Percentiles rank a stretch among this genome's conserved stretches.
Conservation (phyloP, 345 rosid genomes). For the Heritiera littoralis region DNA sequence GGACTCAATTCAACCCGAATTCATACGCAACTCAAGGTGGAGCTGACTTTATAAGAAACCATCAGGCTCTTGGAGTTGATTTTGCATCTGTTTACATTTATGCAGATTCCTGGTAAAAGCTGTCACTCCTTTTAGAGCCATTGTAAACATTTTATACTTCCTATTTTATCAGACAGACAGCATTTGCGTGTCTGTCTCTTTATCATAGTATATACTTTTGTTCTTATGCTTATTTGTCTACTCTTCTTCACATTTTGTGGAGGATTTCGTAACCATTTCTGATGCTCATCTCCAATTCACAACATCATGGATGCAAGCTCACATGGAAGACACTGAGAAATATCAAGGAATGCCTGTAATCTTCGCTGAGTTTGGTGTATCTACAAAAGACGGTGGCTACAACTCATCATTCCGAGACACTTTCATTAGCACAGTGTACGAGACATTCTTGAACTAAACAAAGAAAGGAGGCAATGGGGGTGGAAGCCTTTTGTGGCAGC, state of each 20-base stretch:
- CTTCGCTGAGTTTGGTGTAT: conserved; percentile 85
- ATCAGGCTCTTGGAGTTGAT: conserved; percentile 81
- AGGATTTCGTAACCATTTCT: conserved; percentile 77
- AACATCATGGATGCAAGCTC: conserved; percentile 86
- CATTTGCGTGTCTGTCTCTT: no score
- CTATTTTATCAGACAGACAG: not conserved
- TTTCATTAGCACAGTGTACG: conserved; percentile 64
- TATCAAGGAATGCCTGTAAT: conserved; percentile 86
- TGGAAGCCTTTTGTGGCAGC: conserved; percentile 93
- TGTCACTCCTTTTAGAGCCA: conserved; percentile 5
- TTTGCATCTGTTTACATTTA: conserved; percentile 90
- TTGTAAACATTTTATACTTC: not conserved
- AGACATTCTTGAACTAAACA: conserved; percentile 76
- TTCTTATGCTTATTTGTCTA: not conserved
- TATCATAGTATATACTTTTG: not conserved
- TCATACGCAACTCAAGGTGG: conserved; percentile 89
- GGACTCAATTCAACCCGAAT: conserved; percentile 79
- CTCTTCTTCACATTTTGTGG: conserved; percentile 19
- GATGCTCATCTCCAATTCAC: conserved; percentile 70
- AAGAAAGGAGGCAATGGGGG: conserved; percentile 84
- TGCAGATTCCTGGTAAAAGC: conserved; percentile 84
- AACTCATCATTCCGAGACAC: conserved; percentile 71
- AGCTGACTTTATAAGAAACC: conserved; percentile 91
- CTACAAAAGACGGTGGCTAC: conserved; percentile 79
- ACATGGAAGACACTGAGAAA: conserved; percentile 84